Conservation (phyloP, 2,329 filamentous ascomycete genomes). For the Daldinia sp. region DNA sequence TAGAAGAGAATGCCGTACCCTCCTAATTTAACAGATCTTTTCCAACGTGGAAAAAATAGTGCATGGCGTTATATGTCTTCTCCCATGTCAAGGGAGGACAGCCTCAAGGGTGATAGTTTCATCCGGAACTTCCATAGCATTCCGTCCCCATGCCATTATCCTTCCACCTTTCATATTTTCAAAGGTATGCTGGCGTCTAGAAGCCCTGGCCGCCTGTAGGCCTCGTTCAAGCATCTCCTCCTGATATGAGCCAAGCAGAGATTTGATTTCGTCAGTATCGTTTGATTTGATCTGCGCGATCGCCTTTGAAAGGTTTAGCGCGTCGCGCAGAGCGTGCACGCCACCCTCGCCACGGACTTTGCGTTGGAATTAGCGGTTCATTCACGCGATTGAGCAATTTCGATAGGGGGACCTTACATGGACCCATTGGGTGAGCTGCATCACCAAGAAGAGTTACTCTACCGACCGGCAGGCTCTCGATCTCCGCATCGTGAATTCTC, state of each 20-base stretch:
- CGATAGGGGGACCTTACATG: conserved; percentile 37
- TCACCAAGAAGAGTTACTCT: conserved; percentile 43
- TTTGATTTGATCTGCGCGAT: conserved; percentile 37
- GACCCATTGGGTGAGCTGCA: conserved; percentile 42
- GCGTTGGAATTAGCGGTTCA: not conserved
- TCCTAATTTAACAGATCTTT: not conserved
- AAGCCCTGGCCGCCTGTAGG: conserved; percentile 38
- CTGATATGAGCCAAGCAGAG: conserved; percentile 45
- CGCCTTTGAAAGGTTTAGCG: conserved; percentile 53
- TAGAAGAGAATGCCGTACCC: not conserved
- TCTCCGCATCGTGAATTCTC: conserved; percentile 36
- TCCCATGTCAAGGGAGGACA: conserved; percentile 11
- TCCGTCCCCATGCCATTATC: conserved; percentile 25
- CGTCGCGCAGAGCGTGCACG: conserved; percentile 59
- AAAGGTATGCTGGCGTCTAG: conserved; percentile 18
- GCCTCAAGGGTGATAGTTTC: conserved; percentile 28
- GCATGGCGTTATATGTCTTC: not conserved
- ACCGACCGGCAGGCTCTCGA: conserved; percentile 31
- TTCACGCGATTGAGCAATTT: not conserved
- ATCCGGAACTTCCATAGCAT: conserved; percentile 20
- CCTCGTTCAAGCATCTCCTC: conserved; percentile 48
- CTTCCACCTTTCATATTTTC: not conserved
- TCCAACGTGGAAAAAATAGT: not conserved
- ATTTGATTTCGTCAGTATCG: conserved; percentile 23
- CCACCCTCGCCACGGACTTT: conserved; percentile 46